A percentile compares a stretch with the other conserved stretches of the same genome.
Conservation (phyloP, 306 rosid species). For the Oemleria cerasiformis region DNA sequence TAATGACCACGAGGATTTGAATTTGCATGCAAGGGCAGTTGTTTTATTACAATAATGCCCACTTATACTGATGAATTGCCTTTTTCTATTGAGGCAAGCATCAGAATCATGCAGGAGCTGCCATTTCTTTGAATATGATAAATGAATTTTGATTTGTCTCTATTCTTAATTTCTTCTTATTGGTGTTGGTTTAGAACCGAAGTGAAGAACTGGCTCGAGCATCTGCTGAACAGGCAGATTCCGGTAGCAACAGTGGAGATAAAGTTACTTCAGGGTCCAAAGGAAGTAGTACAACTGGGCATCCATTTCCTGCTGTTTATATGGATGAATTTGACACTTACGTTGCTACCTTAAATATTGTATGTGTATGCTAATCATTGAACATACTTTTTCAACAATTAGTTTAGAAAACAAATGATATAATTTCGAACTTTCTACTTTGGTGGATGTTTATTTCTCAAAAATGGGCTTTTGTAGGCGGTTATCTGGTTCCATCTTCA, state of each 20-base stretch:
- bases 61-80: not conserved
- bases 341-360: slow-evolving; percentile 40
- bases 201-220: slow-evolving; percentile 62
- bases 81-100: not conserved
- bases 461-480: slow-evolving; percentile 49
- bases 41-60: not conserved
- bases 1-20: not conserved
- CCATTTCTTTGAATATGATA: slow-evolving; percentile 1
- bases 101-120: slow-evolving; percentile 3
- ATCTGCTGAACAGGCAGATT: slow-evolving; percentile 66
- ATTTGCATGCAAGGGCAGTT: not conserved
- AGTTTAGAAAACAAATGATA: not conserved
- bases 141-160: slow-evolving; percentile 12
- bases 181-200: slow-evolving; percentile 58
- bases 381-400: not conserved
- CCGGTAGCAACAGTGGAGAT: slow-evolving; percentile 48
- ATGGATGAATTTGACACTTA: slow-evolving; percentile 83
- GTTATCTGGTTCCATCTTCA: slow-evolving; percentile 91
- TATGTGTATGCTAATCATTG: not conserved
- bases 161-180: slow-evolving; percentile 24
- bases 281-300: slow-evolving; percentile 49
- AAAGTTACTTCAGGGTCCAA: slow-evolving; percentile 62
- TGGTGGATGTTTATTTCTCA: slow-evolving; percentile 7
- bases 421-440: not conserved
- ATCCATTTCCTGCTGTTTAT: slow-evolving; percentile 49